Evolutionary conservation across 2,329 filamentous ascomycete genomes (phyloP).

Genomic region (Apiospora hydei): DNA sequence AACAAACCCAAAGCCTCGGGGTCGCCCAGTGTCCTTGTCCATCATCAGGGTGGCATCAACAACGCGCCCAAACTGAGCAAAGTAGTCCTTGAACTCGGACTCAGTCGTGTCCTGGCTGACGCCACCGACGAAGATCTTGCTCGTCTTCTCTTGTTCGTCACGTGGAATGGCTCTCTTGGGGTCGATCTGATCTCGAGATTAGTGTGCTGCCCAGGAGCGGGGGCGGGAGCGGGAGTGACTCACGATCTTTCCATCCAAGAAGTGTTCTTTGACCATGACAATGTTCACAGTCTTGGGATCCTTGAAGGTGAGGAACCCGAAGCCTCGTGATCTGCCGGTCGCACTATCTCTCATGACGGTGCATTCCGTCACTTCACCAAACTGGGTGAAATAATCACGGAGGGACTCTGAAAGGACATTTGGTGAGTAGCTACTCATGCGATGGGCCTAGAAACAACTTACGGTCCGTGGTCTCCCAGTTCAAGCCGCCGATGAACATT

Average conservation of each 20-base stretch:
- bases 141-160: slow-evolving; percentile 97
- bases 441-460: slow-evolving; percentile 49
- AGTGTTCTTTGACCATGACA: slow-evolving; percentile 99
- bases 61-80: slow-evolving; percentile 94
- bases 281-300: slow-evolving; percentile 98
- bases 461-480: slow-evolving; percentile 99
- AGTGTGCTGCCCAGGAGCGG: neutral
- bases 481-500: slow-evolving; percentile 99
- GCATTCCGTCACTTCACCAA: slow-evolving; percentile 95
- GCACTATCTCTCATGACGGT: slow-evolving; percentile 99
- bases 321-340: slow-evolving; percentile 91
- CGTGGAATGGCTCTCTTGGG: slow-evolving; percentile 96
- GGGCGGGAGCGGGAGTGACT: slow-evolving; percentile 46
- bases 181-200: slow-evolving; percentile 73
- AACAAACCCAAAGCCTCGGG: slow-evolving; percentile 95
- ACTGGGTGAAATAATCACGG: slow-evolving; percentile 96
- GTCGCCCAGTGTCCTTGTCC: slow-evolving; percentile 98
- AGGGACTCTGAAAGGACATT: slow-evolving; percentile 76
- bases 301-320: slow-evolving; percentile 97
- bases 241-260: slow-evolving; percentile 97
- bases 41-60: slow-evolving; percentile 99
- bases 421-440: slow-evolving; percentile 25
- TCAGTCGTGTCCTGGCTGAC: slow-evolving; percentile 98
- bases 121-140: slow-evolving; percentile 98
- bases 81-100: slow-evolving; percentile 95